These are phyloP conservation scores for Leptomonas pyrrhocoris DNA, from an alignment of 208 protist species.

Conservation along the genomic window DNA sequence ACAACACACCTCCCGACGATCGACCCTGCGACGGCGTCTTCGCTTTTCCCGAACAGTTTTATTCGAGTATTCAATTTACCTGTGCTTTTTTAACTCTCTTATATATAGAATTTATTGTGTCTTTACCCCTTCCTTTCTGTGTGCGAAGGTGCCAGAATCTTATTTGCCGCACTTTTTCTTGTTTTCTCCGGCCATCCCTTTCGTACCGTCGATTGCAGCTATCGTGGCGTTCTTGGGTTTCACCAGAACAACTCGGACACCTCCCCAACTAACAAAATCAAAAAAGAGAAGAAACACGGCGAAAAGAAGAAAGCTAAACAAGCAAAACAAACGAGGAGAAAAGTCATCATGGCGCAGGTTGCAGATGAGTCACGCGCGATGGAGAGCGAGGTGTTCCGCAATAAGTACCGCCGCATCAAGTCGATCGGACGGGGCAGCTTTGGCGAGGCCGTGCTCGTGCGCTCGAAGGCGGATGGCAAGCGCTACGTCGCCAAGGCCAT, in stretches of 20 bases:
- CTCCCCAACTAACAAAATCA: too few relatives aligned
- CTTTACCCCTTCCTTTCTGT: neutral
- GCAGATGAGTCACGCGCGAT: conserved; percentile 78
- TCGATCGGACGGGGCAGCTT: conserved; percentile 93
- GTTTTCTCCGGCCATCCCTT: too few relatives aligned
- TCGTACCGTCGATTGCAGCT: too few relatives aligned
- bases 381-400: conserved; percentile 81
- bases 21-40: too few relatives aligned
- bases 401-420: conserved; percentile 88
- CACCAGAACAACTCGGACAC: neutral
- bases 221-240: neutral
- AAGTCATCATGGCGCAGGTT: conserved; percentile 54
- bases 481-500: conserved; percentile 94
- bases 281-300: neutral
- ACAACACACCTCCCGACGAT: neutral
- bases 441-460: conserved; percentile 91
- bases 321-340: neutral
- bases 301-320: conserved; percentile 2
- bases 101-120: too few relatives aligned
- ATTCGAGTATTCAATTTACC: too few relatives aligned
- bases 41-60: too few relatives aligned
- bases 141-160: too few relatives aligned
- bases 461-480: conserved; percentile 86
- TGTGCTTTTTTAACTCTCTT: neutral
- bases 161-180: too few relatives aligned